A percentile compares a stretch with the other conserved stretches of the same genome.
Conservation (phyloP, 2,329 filamentous ascomycete species). For the Ophiocordyceps australis region DNA sequence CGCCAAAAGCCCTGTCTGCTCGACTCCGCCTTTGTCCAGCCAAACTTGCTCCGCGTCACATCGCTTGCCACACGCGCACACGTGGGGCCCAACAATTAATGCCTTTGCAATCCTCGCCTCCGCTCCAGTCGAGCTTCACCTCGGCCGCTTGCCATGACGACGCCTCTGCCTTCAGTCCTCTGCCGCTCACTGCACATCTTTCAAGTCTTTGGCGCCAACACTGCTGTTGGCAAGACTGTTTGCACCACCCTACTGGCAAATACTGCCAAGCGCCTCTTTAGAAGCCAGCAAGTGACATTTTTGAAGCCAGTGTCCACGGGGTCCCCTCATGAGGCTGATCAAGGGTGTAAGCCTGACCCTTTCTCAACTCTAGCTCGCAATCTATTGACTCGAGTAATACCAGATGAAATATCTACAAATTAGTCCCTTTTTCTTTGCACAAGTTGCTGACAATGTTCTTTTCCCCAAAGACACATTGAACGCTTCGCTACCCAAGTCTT, state of each 20-base stretch:
- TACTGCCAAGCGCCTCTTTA: slow-evolving; percentile 29
- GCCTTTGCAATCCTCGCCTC: too few species aligned
- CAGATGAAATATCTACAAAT: too few species aligned
- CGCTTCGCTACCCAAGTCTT: slow-evolving; percentile 33
- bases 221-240: slow-evolving; percentile 71
- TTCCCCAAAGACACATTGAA: slow-evolving; percentile 40
- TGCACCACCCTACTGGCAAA: slow-evolving; percentile 56
- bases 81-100: too few species aligned
- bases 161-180: slow-evolving; percentile 38
- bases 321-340: slow-evolving; percentile 48
- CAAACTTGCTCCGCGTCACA: too few species aligned
- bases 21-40: too few species aligned
- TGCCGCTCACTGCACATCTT: slow-evolving; percentile 52
- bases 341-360: slow-evolving; percentile 28
- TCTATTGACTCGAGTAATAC: too few species aligned
- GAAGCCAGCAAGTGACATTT: slow-evolving; percentile 36
- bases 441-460: too few species aligned
- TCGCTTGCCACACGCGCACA: too few species aligned
- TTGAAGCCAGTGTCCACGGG: slow-evolving; percentile 75
- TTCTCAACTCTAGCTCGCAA: too few species aligned
- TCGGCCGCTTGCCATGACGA: slow-evolving; percentile 3
- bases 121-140: background rate
- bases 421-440: too few species aligned
- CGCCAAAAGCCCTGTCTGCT: too few species aligned
- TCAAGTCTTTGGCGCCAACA: slow-evolving; percentile 72